phyloP scores from a whole-genome alignment of 768 basidiomycete species.

The Tylopilus sp. region DNA sequence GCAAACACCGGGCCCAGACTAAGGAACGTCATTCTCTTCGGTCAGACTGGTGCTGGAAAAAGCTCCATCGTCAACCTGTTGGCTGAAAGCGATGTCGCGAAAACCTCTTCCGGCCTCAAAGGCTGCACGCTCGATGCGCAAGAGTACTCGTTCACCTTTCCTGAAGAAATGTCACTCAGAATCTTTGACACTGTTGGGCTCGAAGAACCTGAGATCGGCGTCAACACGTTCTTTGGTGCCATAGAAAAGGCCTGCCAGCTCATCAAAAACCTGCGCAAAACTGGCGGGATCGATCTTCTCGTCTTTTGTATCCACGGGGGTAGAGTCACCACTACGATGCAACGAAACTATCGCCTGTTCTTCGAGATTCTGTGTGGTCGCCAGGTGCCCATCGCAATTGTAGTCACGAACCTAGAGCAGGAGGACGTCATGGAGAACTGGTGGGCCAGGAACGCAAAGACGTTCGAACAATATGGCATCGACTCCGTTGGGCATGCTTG shows the following conservation, averaged over 20 bases:
- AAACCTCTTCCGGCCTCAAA: neutral
- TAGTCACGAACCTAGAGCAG: neutral
- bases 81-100: neutral
- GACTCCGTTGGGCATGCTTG: neutral
- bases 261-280: neutral
- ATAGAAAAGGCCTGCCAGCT: neutral
- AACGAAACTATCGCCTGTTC: neutral
- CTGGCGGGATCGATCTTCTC: slow-evolving; percentile 3
- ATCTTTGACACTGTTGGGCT: neutral
- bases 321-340: neutral
- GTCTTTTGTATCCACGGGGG: neutral
- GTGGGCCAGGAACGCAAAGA: neutral
- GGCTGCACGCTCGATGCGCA: neutral
- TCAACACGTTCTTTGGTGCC: neutral
- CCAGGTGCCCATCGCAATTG: neutral
- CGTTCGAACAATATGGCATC: neutral
- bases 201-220: neutral
- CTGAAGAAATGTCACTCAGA: neutral
- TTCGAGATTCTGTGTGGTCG: neutral
- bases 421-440: neutral
- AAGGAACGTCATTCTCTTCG: neutral
- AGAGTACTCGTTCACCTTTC: neutral
- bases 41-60: neutral
- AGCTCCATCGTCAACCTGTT: neutral
- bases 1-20: neutral